Conservation (phyloP, 2,329 filamentous ascomycete species). For the Tolypocladium endophyticum region DNA sequence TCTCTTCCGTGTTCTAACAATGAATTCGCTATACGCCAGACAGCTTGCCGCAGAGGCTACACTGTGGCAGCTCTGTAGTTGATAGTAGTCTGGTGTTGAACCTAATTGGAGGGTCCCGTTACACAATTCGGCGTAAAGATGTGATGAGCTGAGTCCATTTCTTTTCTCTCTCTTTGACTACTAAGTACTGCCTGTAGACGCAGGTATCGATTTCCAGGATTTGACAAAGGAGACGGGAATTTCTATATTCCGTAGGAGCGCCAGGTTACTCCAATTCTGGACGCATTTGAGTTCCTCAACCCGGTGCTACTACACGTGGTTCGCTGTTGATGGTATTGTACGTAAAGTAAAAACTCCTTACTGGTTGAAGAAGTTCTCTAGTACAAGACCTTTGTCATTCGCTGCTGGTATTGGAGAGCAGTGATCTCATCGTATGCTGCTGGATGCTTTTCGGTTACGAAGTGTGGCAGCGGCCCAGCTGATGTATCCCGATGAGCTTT, state of each 20-base stretch:
- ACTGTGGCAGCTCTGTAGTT: neutral
- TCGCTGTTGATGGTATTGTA: too few relatives aligned
- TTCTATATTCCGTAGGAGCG: too few relatives aligned
- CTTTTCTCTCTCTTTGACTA: too few relatives aligned
- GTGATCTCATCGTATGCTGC: neutral
- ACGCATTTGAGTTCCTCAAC: neutral
- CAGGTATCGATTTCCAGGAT: too few relatives aligned
- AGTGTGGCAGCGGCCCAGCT: neutral
- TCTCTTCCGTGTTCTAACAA: neutral
- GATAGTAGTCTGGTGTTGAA: too few relatives aligned
- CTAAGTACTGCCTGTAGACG: too few relatives aligned
- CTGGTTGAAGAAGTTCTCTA: neutral
- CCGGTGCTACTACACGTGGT: too few relatives aligned
- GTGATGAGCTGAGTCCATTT: too few relatives aligned
- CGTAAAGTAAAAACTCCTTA: neutral
- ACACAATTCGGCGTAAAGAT: too few relatives aligned
- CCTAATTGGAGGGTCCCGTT: too few relatives aligned
- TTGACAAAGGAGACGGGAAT: too few relatives aligned
- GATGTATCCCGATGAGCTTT: neutral
- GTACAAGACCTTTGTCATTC: neutral
- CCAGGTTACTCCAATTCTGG: too few relatives aligned
- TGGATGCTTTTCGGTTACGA: neutral
- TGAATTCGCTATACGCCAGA: neutral
- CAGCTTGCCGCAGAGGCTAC: neutral
- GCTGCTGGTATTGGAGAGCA: neutral